Conservation (phyloP, 345 rosid genomes). For the Gossypium sturtianum region DNA sequence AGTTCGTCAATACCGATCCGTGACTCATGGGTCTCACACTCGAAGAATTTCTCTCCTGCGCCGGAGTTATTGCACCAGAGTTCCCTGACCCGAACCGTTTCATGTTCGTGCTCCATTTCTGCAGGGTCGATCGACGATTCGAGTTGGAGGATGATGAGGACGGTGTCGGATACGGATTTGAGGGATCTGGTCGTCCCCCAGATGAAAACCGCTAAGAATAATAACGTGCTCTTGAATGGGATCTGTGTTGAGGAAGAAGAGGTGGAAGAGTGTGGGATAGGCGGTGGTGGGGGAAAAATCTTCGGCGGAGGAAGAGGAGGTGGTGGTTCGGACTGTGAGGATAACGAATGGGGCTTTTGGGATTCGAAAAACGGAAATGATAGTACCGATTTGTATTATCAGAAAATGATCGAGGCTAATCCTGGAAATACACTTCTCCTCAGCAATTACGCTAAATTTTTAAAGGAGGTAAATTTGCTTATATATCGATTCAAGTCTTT, state of each 20-base stretch:
- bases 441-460: constrained; percentile 74
- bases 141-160: constrained; percentile 35
- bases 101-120: constrained; percentile 33
- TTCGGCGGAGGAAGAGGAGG: constrained; percentile 31
- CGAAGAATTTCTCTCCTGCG: constrained; percentile 40
- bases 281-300: constrained; percentile 41
- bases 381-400: constrained; percentile 56
- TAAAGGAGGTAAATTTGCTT: constrained; percentile 63
- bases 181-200: constrained; percentile 14
- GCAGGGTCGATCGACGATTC: constrained; percentile 25
- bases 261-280: constrained; percentile 35
- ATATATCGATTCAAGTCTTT: background rate
- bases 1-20: constrained; percentile 73
- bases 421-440: constrained; percentile 78
- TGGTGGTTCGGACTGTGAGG: constrained; percentile 33
- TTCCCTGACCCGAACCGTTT: constrained; percentile 18
- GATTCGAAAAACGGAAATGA: constrained; percentile 32
- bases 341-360: constrained; percentile 22
- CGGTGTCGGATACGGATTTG: constrained; percentile 54
- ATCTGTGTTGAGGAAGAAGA: constrained; percentile 37
- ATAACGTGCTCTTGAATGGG: constrained; percentile 17
- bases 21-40: constrained; percentile 48
- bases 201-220: background rate
- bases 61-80: constrained; percentile 34
- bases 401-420: constrained; percentile 76